Evolutionary conservation across 805 yeast genomes (phyloP), one percentile per base, ranked within the genome.

Genomic region (Saturnispora ahearnii): DNA sequence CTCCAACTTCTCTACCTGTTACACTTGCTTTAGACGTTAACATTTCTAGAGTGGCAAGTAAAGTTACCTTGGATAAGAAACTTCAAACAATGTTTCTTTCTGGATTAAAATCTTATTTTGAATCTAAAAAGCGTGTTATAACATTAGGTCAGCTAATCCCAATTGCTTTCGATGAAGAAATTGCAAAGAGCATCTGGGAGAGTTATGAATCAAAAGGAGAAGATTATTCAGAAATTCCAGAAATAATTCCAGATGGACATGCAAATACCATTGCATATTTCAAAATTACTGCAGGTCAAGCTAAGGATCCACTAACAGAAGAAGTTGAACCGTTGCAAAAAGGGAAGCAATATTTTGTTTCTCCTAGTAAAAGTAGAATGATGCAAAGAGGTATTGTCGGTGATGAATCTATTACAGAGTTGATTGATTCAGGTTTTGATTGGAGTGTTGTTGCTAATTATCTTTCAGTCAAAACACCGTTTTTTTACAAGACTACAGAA

Each of bases 181-280:
- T 85, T 24, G 82, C 95, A 0, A 73, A 29, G n/a, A 21, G 24
- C 12, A 28, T 41, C n/a, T 41, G 44, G 44, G 18, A 28, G 13
- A 41, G 13, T n/a, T 41, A 26, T 24, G 44, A 28, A 7, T 28
- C 33, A 3, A 15, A 34, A 29, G 52, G 37, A 3, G 43, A 42
- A 10, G 46, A 58, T 2, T 40, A 56, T 11, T 15, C 24, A 3
- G 53, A 52, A 9, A 60, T 60, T 12, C 69, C 70, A 0, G 63
- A 63, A 2, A 67, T 72, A 4, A 65, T 78, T 2, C 88, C 89
- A 0, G 64, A 69, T 3, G 87, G 87, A 0, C 72, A 72, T 22
- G 80, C 86, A 1, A 87, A 89, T 61, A 70, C 78, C 0, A 75
- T 90, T 18, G 95, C 89, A 0, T 91, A 96, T 96, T 91, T 89